Evolutionary conservation across 768 basidiomycete species (phyloP).

Genomic region (Solioccasus polychromus): DNA sequence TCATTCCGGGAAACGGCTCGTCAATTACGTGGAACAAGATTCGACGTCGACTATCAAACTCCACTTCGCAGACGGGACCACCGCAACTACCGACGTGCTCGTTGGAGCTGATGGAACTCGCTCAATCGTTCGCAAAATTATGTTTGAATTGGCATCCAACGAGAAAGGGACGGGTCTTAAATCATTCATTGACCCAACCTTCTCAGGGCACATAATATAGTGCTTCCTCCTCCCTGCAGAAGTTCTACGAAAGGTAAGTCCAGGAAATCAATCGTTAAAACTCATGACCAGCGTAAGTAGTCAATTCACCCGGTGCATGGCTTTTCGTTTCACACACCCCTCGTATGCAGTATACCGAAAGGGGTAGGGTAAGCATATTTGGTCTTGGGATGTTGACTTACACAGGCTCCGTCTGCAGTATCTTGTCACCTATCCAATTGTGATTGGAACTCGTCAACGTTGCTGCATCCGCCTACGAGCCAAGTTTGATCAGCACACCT

Average conservation of each 20-base stretch:
- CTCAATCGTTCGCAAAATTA: constrained; percentile 23
- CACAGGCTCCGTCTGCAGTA: constrained; percentile 27
- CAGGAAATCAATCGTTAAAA: constrained; percentile 20
- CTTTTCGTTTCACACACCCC: constrained; percentile 6
- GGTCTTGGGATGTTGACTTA: not conserved
- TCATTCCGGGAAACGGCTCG: constrained; percentile 18
- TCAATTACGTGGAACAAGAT: constrained; percentile 10
- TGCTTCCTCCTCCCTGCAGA: constrained; percentile 36
- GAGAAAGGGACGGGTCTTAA: not conserved
- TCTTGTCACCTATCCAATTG: constrained; percentile 39
- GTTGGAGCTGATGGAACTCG: constrained; percentile 47
- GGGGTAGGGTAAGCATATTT: constrained; percentile 2
- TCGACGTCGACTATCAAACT: constrained; percentile 16
- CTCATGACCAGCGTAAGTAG: constrained; percentile 20
- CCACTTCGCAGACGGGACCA: constrained; percentile 14
- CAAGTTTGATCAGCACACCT: constrained; percentile 25
- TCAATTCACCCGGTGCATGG: not conserved
- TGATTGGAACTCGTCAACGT: constrained; percentile 37
- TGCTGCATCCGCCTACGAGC: constrained; percentile 30
- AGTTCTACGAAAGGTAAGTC: constrained; percentile 23
- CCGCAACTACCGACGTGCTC: constrained; percentile 38
- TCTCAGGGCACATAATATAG: constrained; percentile 42
- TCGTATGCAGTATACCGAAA: constrained; percentile 13
- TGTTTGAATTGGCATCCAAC: constrained; percentile 18
- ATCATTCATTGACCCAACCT: constrained; percentile 29